phyloP scores from a whole-genome alignment of 768 basidiomycete genomes.

The Xerocomellus intermedius region DNA sequence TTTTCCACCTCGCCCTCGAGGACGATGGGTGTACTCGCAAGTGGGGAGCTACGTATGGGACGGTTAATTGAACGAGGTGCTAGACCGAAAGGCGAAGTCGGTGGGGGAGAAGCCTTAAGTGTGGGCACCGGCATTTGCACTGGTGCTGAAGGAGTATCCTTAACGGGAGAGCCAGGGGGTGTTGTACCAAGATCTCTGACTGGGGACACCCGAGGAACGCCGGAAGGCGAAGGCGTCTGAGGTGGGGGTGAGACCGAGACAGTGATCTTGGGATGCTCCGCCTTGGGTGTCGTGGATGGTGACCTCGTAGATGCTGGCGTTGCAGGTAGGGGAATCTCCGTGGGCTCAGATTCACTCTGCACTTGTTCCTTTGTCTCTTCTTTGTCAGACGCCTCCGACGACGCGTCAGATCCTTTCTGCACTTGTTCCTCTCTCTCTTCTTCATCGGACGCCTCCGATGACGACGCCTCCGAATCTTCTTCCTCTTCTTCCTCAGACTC shows the following conservation, averaged over 20 bases:
- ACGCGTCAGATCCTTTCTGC: conserved; percentile 18
- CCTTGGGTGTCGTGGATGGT: conserved; percentile 58
- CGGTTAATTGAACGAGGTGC: conserved; percentile 51
- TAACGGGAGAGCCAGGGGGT: conserved; percentile 62
- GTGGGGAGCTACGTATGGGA: conserved; percentile 73
- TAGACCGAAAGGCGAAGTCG: conserved; percentile 40
- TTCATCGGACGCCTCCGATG: background rate
- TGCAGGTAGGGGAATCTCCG: conserved; percentile 15
- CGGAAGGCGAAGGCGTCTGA: conserved; percentile 21
- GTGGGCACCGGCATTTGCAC: conserved; percentile 16
- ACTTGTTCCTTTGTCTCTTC: conserved; percentile 20
- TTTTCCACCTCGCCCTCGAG: conserved; percentile 38
- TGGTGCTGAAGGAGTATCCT: conserved; percentile 31
- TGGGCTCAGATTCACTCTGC: conserved; percentile 24
- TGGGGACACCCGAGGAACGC: conserved; percentile 29
- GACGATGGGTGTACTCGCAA: conserved; percentile 55
- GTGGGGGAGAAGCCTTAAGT: conserved; percentile 16
- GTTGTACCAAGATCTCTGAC: conserved; percentile 52
- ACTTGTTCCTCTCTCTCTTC: conserved; percentile 10
- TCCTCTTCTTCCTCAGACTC: conserved; percentile 19
- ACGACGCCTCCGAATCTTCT: conserved; percentile 4
- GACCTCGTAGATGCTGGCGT: conserved; percentile 47
- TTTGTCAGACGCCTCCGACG: conserved; percentile 9
- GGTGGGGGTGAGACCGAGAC: conserved; percentile 35
- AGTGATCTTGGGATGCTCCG: conserved; percentile 44